These are phyloP conservation scores for Lolium multiflorum DNA, from an alignment of 176 grass and related monocot species.

Conservation along the genomic window DNA sequence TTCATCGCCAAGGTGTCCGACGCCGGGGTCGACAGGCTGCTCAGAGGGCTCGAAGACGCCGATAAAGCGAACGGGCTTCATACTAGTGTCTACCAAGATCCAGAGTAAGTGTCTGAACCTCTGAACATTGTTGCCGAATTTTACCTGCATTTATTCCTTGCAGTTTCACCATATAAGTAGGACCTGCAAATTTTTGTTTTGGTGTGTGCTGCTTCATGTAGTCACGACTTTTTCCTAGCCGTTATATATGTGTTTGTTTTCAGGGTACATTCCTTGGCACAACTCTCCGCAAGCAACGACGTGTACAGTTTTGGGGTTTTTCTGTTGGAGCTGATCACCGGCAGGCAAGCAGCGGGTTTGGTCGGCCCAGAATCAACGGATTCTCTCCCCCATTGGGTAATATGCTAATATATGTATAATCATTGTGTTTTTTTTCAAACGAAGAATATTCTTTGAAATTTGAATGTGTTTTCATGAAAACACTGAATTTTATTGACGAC, in stretches of 20 bases:
- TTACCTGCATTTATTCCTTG: background rate
- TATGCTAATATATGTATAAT: background rate
- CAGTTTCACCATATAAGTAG: background rate
- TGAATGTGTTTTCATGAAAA: background rate
- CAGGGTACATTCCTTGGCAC: conserved; percentile 51
- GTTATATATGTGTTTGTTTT: background rate
- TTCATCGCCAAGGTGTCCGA: conserved; percentile 95
- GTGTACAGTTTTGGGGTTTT: conserved; percentile 93
- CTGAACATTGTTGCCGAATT: background rate
- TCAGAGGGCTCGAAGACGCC: conserved; percentile 49
- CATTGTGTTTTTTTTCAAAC: background rate
- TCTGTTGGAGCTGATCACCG: conserved; percentile 88
- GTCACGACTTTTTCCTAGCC: background rate
- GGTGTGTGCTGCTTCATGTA: background rate
- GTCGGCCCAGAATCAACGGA: conserved; percentile 49
- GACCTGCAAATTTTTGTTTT: background rate
- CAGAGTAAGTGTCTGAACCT: conserved; percentile 56
- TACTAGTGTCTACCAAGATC: conserved; percentile 59
- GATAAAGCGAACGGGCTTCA: conserved; percentile 25
- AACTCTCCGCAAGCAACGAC: conserved; percentile 80
- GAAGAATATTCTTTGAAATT: background rate
- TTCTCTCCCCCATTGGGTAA: conserved; percentile 66
- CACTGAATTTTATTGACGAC: background rate
- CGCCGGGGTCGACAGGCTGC: conserved; percentile 64
- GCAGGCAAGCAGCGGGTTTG: conserved; percentile 51